phyloP scores from a whole-genome alignment of 148 eudicot genomes.

The Rhododendron henanense region DNA sequence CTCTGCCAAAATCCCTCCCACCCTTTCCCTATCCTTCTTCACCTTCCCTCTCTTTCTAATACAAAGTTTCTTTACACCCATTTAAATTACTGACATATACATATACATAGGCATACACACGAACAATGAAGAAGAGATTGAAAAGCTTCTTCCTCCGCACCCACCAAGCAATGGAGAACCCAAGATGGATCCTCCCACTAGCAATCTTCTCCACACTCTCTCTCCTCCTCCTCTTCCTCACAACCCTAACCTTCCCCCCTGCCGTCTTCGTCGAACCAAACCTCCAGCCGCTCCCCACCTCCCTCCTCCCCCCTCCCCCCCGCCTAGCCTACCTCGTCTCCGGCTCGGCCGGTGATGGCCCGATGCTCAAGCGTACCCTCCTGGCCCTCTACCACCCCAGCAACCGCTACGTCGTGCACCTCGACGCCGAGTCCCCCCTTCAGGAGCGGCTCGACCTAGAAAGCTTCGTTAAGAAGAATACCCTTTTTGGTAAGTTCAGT shows the following conservation, averaged over 20 bases:
- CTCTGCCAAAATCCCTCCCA: too few relatives aligned
- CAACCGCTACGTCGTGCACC: constrained; percentile 69
- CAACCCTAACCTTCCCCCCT: background rate
- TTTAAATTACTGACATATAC: too few relatives aligned
- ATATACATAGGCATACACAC: background rate
- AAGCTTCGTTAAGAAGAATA: constrained; percentile 31
- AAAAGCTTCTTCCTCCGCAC: constrained; percentile 46
- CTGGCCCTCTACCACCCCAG: constrained; percentile 69
- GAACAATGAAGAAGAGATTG: constrained; percentile 65
- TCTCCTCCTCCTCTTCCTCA: constrained; percentile 38
- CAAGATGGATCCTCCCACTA: constrained; percentile 68
- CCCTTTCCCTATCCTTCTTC: too few relatives aligned
- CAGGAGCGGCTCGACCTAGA: constrained; percentile 49
- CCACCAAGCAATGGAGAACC: constrained; percentile 26
- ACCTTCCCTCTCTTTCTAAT: too few relatives aligned
- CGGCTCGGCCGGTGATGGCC: constrained; percentile 69
- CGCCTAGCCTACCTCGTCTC: constrained; percentile 77
- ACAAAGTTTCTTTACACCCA: too few relatives aligned
- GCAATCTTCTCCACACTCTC: constrained; percentile 49
- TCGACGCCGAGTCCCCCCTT: constrained; percentile 61
- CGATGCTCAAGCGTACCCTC: constrained; percentile 53
- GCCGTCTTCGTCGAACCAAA: constrained; percentile 64
- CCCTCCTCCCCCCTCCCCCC: constrained; percentile 46
- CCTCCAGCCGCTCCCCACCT: constrained; percentile 46
- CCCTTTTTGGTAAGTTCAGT: constrained; percentile 34